phyloP scores from a whole-genome alignment of 2,329 filamentous ascomycete genomes.

The Seiridium cupressi region DNA sequence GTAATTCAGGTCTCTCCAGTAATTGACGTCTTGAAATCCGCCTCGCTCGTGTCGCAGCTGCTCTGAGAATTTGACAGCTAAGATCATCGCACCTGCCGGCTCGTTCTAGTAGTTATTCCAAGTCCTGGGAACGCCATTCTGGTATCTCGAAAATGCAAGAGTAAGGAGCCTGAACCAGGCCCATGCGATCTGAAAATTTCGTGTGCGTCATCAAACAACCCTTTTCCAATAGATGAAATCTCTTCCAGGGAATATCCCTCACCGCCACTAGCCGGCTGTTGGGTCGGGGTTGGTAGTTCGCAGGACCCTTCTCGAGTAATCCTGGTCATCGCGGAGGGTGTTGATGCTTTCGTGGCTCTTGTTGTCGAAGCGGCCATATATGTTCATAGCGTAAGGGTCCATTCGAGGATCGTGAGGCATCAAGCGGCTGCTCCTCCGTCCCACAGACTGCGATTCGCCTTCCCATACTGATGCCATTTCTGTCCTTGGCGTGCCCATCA shows the following conservation, averaged over 20 bases:
- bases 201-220: conserved; percentile 28
- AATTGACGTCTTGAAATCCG: background rate
- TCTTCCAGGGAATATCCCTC: background rate
- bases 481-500: conserved; percentile 40
- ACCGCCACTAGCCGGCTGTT: conserved; percentile 22
- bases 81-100: background rate
- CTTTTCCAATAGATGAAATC: conserved; percentile 13
- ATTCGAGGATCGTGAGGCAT: conserved; percentile 63
- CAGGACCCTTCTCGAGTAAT: conserved; percentile 63
- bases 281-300: conserved; percentile 63
- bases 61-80: background rate
- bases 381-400: conserved; percentile 57
- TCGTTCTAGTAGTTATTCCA: conserved; percentile 16
- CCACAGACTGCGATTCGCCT: conserved; percentile 34
- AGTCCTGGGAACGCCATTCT: conserved; percentile 37
- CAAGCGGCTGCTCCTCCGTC: conserved; percentile 51
- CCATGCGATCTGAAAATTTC: conserved; percentile 19
- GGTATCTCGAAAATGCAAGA: conserved; percentile 42
- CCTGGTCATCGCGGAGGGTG: conserved; percentile 62
- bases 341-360: conserved; percentile 63
- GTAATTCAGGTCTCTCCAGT: too few species aligned
- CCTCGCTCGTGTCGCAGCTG: background rate
- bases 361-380: conserved; percentile 53
- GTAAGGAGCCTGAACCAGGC: conserved; percentile 30
- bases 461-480: conserved; percentile 42